Evolutionary conservation across 805 yeast genomes (phyloP).

Genomic region (Candida adriatica): DNA sequence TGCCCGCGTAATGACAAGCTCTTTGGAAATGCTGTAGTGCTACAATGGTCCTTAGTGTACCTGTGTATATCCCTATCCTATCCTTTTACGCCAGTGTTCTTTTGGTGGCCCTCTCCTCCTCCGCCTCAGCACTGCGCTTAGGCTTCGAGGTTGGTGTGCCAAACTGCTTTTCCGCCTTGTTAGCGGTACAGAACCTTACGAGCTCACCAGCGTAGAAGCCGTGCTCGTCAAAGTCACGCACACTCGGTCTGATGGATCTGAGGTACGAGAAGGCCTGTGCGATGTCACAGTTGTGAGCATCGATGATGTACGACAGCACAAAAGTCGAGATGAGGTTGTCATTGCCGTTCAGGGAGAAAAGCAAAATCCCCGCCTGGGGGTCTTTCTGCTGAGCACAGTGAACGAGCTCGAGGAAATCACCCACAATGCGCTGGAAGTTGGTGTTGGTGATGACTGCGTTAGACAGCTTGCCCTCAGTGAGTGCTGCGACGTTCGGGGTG

Average conservation of each 20-base stretch:
- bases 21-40: neutral
- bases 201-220: constrained; percentile 20
- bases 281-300: constrained; percentile 20
- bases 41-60: neutral
- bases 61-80: neutral
- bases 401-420: constrained; percentile 17
- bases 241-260: constrained; percentile 22
- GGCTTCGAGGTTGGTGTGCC: constrained; percentile 10
- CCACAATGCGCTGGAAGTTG: constrained; percentile 19
- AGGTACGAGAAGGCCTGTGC: constrained; percentile 17
- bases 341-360: constrained; percentile 25
- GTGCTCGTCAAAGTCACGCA: constrained; percentile 17
- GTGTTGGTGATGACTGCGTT: constrained; percentile 21
- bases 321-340: constrained; percentile 21
- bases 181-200: constrained; percentile 14
- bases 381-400: constrained; percentile 17
- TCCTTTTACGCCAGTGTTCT: constrained; percentile 12
- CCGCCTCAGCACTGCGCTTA: constrained; percentile 20
- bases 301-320: constrained; percentile 19
- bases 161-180: constrained; percentile 18
- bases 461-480: constrained; percentile 18
- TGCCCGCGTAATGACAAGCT: neutral
- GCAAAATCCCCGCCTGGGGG: constrained; percentile 21
- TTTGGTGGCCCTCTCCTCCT: constrained; percentile 21
- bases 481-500: constrained; percentile 13